A percentile compares a stretch with the other conserved stretches of the same genome.
Evolutionary conservation across 1,284 basidiomycete genomes (phyloP).

Genomic region (Neonothopanus nambi): DNA sequence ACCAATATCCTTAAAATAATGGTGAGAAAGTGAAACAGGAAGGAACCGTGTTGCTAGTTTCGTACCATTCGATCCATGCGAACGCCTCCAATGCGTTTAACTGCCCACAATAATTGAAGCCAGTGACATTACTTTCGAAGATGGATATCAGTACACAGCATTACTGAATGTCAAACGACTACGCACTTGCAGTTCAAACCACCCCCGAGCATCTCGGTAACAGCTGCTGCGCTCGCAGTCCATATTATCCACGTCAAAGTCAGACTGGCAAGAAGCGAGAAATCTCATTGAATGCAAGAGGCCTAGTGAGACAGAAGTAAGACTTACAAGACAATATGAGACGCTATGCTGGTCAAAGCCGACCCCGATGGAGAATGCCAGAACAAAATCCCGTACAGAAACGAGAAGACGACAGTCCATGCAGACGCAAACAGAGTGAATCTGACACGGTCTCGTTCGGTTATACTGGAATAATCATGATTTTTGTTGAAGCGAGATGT

Average conservation of each 20-base stretch:
- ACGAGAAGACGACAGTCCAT: conserved; percentile 66
- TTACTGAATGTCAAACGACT: not conserved
- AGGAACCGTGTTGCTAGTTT: conserved; percentile 19
- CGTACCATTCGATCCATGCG: conserved; percentile 61
- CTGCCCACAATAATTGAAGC: conserved; percentile 57
- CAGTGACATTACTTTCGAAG: conserved; percentile 9
- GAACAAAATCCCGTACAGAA: conserved; percentile 57
- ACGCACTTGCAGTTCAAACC: conserved; percentile 66
- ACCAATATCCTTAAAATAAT: conserved; percentile 47
- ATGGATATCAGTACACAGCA: not conserved
- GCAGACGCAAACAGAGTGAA: conserved; percentile 67
- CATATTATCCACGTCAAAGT: conserved; percentile 71
- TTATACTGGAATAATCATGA: conserved; percentile 49
- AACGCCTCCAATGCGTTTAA: conserved; percentile 63
- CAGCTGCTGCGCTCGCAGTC: conserved; percentile 65
- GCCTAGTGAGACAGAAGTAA: not conserved
- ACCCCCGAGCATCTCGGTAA: conserved; percentile 65
- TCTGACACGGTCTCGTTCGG: conserved; percentile 60
- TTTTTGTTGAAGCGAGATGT: conserved; percentile 53
- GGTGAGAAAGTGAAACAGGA: not conserved
- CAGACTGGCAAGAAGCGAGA: conserved; percentile 39
- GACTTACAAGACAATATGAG: conserved; percentile 64
- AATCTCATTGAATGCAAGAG: not conserved
- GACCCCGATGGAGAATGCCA: conserved; percentile 43
- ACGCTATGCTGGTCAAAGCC: conserved; percentile 57